Conservation (phyloP, 148 eudicot species). For the Rhododendron mucronatum region DNA sequence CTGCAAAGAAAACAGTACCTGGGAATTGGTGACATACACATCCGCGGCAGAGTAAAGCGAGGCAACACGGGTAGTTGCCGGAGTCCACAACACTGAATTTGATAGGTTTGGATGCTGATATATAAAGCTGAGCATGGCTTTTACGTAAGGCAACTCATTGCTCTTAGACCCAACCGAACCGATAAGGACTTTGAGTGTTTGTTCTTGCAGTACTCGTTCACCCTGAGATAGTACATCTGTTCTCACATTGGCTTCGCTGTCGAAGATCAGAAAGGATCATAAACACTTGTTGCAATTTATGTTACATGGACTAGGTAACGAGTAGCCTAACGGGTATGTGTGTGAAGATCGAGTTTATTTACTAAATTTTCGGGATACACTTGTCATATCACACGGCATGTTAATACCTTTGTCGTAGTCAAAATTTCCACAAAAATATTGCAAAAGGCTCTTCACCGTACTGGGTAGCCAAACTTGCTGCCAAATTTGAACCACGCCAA, state of each 20-base stretch:
- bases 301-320: background rate
- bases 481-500: too few relatives aligned
- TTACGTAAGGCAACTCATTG: conserved; percentile 76
- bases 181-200: conserved; percentile 65
- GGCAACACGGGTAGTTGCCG: conserved; percentile 88
- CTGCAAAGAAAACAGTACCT: conserved; percentile 31
- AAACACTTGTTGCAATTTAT: background rate
- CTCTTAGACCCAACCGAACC: conserved; percentile 99
- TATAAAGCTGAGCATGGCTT: conserved; percentile 52
- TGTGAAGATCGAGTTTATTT: background rate
- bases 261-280: background rate
- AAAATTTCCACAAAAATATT: too few relatives aligned
- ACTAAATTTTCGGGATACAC: too few relatives aligned
- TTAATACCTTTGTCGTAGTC: background rate
- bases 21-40: conserved; percentile 85
- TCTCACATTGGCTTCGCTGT: conserved; percentile 6
- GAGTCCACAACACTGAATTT: conserved; percentile 77
- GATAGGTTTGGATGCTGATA: conserved; percentile 62
- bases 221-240: conserved; percentile 17
- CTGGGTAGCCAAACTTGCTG: background rate
- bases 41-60: conserved; percentile 96
- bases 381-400: background rate
- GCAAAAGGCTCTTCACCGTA: background rate
- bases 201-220: conserved; percentile 22
- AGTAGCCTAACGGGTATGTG: background rate